phyloP scores from a whole-genome alignment of 129 eudicot species.

The Tanacetum coccineum region DNA sequence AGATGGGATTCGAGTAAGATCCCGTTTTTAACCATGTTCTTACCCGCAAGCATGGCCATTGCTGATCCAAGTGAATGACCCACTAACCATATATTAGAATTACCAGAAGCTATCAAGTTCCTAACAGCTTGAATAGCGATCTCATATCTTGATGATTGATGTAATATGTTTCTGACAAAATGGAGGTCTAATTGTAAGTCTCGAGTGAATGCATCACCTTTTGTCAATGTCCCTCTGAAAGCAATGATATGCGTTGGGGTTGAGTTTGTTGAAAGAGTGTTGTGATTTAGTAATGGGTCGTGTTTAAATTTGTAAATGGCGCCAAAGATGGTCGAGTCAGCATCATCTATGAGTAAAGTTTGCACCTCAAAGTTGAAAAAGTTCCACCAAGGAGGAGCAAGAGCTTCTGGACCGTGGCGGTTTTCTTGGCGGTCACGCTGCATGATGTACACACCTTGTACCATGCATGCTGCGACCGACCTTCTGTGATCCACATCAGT shows the following conservation, averaged over 20 bases:
- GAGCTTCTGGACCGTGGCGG: conserved; percentile 51
- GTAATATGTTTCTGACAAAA: conserved; percentile 57
- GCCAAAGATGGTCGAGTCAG: conserved; percentile 69
- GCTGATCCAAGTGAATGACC: conserved; percentile 97
- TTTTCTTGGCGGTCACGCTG: conserved; percentile 84
- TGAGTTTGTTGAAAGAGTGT: conserved; percentile 18
- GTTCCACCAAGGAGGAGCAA: conserved; percentile 91
- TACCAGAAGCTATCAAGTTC: conserved; percentile 61
- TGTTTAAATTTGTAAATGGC: conserved; percentile 55
- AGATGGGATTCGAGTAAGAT: conserved; percentile 61
- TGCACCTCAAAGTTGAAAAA: conserved; percentile 52
- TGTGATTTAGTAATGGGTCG: conserved; percentile 16
- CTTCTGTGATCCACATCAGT: conserved; percentile 68
- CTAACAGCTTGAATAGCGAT: conserved; percentile 69
- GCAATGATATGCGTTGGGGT: conserved; percentile 63
- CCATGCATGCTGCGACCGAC: conserved; percentile 79
- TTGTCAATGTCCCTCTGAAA: conserved; percentile 80
- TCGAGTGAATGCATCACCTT: conserved; percentile 63
- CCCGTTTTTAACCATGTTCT: conserved; percentile 63
- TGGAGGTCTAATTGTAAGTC: conserved; percentile 70
- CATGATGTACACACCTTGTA: conserved; percentile 71
- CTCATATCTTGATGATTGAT: conserved; percentile 65
- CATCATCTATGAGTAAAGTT: conserved; percentile 61
- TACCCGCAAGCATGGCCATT: conserved; percentile 86
- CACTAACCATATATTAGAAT: conserved; percentile 54